These are phyloP conservation scores for Scenedesmus sp. DNA, from an alignment of 163 green algal species.

Conservation along the genomic window DNA sequence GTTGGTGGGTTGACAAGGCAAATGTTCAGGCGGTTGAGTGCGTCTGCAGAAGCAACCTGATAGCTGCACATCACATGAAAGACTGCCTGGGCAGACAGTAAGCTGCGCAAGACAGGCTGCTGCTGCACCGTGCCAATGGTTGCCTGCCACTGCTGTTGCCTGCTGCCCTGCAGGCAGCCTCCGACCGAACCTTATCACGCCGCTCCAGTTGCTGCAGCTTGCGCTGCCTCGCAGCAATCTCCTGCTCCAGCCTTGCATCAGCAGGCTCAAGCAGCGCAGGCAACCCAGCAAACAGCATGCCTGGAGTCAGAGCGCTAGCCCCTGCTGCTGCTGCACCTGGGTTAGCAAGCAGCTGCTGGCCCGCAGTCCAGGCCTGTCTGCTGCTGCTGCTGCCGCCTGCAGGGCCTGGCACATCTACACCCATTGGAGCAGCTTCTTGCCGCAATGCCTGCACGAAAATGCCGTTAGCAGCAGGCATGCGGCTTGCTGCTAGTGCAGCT, in stretches of 20 bases:
- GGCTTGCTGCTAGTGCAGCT: background rate
- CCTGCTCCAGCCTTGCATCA: slow-evolving; percentile 11
- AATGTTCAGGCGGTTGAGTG: background rate
- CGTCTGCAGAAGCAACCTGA: background rate
- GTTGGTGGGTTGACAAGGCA: background rate
- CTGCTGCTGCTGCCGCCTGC: background rate
- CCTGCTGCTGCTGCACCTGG: background rate
- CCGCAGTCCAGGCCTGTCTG: background rate
- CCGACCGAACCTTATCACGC: background rate
- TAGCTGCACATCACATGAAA: background rate
- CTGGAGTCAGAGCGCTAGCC: background rate
- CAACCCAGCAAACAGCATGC: background rate
- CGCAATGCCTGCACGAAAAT: background rate
- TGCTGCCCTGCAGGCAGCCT: background rate
- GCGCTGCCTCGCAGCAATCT: background rate
- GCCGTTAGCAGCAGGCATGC: background rate
- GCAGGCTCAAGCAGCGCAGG: background rate
- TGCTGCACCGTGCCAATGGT: background rate
- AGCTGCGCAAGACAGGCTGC: background rate
- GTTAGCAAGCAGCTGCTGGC: background rate
- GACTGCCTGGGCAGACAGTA: background rate
- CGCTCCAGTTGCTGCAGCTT: background rate
- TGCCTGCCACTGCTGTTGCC: background rate
- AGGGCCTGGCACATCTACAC: background rate
- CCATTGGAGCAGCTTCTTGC: background rate